Evolutionary conservation across 2,329 filamentous ascomycete genomes (phyloP), one percentile per base, ranked within the genome.

Genomic region (Pseudogymnoascus sp.): DNA sequence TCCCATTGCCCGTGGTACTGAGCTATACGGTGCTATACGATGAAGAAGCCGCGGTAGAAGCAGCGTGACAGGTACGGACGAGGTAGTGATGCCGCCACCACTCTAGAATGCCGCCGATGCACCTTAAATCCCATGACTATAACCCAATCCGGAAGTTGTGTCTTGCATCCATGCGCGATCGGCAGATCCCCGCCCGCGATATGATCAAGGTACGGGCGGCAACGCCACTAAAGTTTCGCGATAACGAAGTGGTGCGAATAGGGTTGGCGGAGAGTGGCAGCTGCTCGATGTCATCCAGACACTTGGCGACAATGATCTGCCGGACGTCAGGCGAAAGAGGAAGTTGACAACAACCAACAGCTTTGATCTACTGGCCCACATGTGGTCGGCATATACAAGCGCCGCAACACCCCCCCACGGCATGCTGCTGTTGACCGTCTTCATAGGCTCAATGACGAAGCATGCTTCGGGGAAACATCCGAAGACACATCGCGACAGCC

Each of bases 201-300:
- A 21, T 29, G 51, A 57, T 57, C 51, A 57, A 57, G 51, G 29
- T 57, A 57, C 51, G 11, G 47, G 51, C 29, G 21, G 29, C n/a
- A 8, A 57, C 29, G 51, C 51, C 29, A 36, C 51, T 57, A 57
- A 57, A 57, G 51, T 57, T 57, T 34, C n/a, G 51, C 51, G 29
- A 57, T 57, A 57, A 36, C 51, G 18, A 5, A 18, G 51, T 57
- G 29, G 51, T 57, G 51, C 51, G 51, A 57, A 57, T 57, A 57
- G 51, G 51, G 51, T 57, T 57, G 51, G 51, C 6, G 51, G 51
- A 57, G 51, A 57, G 51, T n/a, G 51, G 51, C 51, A 57, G 51
- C 51, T 57, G 51, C 4, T 57, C 26, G 5, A 23, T 54, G 26
- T 54, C 29, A 57, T 57, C n/a, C 23, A 11, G 29, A 57, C 29